phyloP scores from a whole-genome alignment of 73 alveolate species.

The Paramecium sexaurelia region DNA sequence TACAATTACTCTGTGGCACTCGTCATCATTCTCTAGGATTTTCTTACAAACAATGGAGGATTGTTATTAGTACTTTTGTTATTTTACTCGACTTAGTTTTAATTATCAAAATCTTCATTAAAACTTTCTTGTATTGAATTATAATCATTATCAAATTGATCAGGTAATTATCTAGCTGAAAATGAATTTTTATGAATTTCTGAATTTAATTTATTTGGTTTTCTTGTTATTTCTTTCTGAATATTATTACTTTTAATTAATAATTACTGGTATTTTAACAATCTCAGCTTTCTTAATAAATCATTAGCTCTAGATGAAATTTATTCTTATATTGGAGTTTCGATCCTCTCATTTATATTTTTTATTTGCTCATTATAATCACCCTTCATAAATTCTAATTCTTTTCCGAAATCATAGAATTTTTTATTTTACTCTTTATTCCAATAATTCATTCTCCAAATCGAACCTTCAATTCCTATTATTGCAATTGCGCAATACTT shows the following conservation, averaged over 20 bases:
- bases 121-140: background rate
- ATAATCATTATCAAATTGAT: background rate
- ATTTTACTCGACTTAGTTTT: background rate
- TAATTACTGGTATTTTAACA: background rate
- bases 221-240: background rate
- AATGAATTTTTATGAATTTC: conserved; percentile 29
- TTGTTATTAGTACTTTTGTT: background rate
- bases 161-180: background rate
- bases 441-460: background rate
- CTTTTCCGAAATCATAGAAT: background rate
- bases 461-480: background rate
- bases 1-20: conserved; percentile 1
- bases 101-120: background rate
- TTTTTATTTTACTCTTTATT: background rate
- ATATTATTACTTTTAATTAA: background rate
- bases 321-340: background rate
- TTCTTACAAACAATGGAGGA: conserved; percentile 9
- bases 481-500: background rate
- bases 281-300: conserved; percentile 5
- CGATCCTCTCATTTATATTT: background rate
- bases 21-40: conserved; percentile 30
- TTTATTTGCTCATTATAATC: background rate
- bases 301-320: conserved; percentile 44
- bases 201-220: background rate
- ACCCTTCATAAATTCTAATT: background rate